Base-by-base conservation (phyloP, 495 filamentous ascomycete species). In the Penicillium steckii region DNA sequence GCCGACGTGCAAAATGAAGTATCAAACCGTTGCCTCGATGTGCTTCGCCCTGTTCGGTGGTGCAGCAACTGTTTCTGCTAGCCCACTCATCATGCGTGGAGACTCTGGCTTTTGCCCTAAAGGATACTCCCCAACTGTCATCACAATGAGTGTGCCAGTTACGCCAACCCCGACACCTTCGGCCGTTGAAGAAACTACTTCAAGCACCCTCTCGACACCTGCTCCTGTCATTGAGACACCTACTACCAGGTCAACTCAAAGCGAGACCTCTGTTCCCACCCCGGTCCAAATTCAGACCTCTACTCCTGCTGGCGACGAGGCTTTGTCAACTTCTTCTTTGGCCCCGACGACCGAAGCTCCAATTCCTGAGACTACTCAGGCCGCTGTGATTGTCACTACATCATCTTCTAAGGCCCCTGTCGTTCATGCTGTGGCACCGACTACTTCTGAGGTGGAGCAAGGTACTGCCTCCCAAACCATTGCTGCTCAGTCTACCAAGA, bases 11-110 rank as follows among this genome's bases (percentile, higher is more conserved):
- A 65, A 25, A 45, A 73, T 73, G 70, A 73, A 67, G 60, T 71
- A 65, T 41, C 65, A 68, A 19, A 50, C 40, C 30, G 43, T 73
- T 12, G 54, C 60, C 38, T 68, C 59, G 13, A 24, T 71, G 13
- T 58, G 58, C 33, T 30, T 68, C 15, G 66, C 58, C 59, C 61
- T 70, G 33, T 29, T 74, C 29, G 48, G 68, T 35, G 50, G 52
- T 18, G 62, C 64, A n/a, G 58, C 65, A 4, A 58, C 64, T 6
- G 65, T 65, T 22, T 67, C 68, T 42, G 69, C 67, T 10, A 48
- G 56, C 40, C 61, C 59, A 5, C 24, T 71, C 8, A 43, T 44
- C 23, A 43, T 43, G 23, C 53, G 47, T n/a, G 53, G 61, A 3
- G 54, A 64, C 22, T 33, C 55, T 24, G 52, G 55, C 30, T 50